These are phyloP conservation scores for Neospora caninum DNA, from an alignment of 169 alveolate species.

Conservation along the genomic window DNA sequence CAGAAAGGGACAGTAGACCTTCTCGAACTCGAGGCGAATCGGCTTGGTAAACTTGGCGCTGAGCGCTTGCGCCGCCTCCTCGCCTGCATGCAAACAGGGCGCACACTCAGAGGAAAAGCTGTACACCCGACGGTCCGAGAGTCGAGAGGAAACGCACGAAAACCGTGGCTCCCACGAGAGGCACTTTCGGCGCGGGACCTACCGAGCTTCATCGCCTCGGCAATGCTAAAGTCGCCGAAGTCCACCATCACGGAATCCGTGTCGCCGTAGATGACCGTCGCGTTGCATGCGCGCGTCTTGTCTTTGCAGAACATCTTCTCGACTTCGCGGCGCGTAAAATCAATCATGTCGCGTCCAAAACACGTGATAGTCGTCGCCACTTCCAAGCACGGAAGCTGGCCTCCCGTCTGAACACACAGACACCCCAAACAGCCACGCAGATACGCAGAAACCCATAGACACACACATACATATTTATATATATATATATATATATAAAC, in stretches of 20 bases:
- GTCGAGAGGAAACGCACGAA: background rate
- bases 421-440: background rate
- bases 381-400: conserved; percentile 97
- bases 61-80: conserved; percentile 93
- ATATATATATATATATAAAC: background rate
- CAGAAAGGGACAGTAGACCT: conserved; percentile 96
- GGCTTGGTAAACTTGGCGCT: conserved; percentile 91
- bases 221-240: conserved; percentile 88
- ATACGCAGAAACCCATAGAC: background rate
- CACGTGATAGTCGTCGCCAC: conserved; percentile 96
- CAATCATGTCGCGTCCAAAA: conserved; percentile 96
- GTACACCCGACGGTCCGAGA: background rate
- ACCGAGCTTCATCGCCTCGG: conserved; percentile 94
- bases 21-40: conserved; percentile 97
- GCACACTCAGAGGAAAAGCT: background rate
- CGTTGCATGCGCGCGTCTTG: conserved; percentile 93
- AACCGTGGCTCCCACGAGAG: too few species aligned
- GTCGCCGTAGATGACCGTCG: conserved; percentile 97
- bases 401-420: conserved; percentile 82
- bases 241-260: conserved; percentile 99
- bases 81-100: conserved; percentile 66
- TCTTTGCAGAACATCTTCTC: conserved; percentile 42
- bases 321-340: conserved; percentile 77
- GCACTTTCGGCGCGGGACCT: background rate
- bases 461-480: background rate